phyloP scores from a whole-genome alignment of 2,329 filamentous ascomycete species.

The Metarhizium brunneum region DNA sequence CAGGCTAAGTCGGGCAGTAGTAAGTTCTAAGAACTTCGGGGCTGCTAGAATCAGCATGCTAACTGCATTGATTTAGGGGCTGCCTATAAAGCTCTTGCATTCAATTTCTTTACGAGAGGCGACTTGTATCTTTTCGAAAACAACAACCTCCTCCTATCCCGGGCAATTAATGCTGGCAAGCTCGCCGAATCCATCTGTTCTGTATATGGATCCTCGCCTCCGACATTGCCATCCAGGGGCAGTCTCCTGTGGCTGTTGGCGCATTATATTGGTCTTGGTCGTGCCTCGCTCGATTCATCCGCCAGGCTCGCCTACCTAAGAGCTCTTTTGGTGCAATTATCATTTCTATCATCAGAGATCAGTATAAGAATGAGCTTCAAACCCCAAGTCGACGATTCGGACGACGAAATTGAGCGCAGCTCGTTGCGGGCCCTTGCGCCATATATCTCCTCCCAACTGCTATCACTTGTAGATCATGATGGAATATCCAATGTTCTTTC shows the following conservation, averaged over 20 bases:
- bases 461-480: slow-evolving; percentile 63
- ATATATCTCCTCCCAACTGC: slow-evolving; percentile 57
- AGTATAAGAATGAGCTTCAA: slow-evolving; percentile 18
- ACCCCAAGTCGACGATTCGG: slow-evolving; percentile 8
- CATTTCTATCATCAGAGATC: slow-evolving; percentile 41
- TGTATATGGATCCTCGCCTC: slow-evolving; percentile 19
- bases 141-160: slow-evolving; percentile 26
- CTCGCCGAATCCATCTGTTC: slow-evolving; percentile 34
- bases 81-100: slow-evolving; percentile 27
- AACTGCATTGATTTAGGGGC: background rate
- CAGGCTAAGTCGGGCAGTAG: slow-evolving; percentile 9
- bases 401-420: background rate
- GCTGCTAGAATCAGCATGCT: background rate
- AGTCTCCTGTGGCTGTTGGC: slow-evolving; percentile 55
- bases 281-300: slow-evolving; percentile 22
- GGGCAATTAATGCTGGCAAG: slow-evolving; percentile 26
- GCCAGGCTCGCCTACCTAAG: slow-evolving; percentile 35
- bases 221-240: slow-evolving; percentile 22
- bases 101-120: slow-evolving; percentile 27
- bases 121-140: slow-evolving; percentile 32
- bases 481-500: slow-evolving; percentile 48
- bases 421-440: slow-evolving; percentile 27
- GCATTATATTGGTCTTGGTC: slow-evolving; percentile 53
- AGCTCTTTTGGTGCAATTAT: slow-evolving; percentile 45
- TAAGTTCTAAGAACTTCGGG: slow-evolving; percentile 4